Base-by-base conservation (phyloP, 169 alveolate species). In the Plasmodium vinckei region DNA sequence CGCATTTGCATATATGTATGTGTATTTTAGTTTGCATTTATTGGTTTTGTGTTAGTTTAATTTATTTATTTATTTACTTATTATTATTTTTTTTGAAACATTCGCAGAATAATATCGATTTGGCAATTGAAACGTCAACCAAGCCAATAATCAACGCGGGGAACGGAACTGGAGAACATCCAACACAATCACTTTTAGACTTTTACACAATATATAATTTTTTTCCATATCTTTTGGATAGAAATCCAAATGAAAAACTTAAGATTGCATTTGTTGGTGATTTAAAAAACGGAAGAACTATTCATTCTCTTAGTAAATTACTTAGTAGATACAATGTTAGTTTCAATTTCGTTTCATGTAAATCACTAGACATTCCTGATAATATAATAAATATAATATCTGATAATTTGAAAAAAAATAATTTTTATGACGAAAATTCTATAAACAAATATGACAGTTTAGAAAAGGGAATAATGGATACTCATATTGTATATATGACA, bases 91-190 rank as follows among this genome's bases (percentile, higher is more conserved):
- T 27, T 7, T 17, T 61, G 21, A 9, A 61, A 21, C 71, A 1
- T 27, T 61, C 5, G 7, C 71, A 92, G 92, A 63, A 72, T 9
- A 63, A 88, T 64, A 70, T 88, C 5, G 92, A 67, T 39, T 42
- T 73, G 13, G 92, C 92, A 33, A 79, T 87, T 39, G 53, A 33
- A 49, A 44, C 84, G 2, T 87, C 93, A 21, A 59, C 25, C 54
- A 94, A 94, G 10, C 95, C 96, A 54, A 89, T 95, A 72, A 93
- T 95, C 86, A 95, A 95, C 49, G 97, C 95, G 3, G 97, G 97
- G 23, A 95, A 94, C 61, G 97, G 97, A 39, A 59, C 93, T 4
- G 96, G 97, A 4, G 97, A 95, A 84, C 97, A 95, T 87, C 97
- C 97, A 19, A 94, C 96, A 12, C 97, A 95, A 82, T 96, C 97